Conservation (phyloP, 305 asterid species). For the Fraxinus sp. region DNA sequence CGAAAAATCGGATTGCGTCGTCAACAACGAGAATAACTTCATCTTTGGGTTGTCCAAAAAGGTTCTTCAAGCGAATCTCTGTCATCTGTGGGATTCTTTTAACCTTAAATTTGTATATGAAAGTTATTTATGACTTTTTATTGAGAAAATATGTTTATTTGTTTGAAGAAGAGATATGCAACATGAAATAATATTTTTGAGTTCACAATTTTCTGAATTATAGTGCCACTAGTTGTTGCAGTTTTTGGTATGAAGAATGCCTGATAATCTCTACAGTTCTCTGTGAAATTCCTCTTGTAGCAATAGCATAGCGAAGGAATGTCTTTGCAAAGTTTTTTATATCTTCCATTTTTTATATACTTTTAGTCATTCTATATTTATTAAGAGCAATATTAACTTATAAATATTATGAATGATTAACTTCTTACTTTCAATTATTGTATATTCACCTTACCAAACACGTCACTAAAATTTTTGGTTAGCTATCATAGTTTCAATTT, state of each 20-base stretch:
- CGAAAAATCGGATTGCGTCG: neutral
- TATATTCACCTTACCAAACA: neutral
- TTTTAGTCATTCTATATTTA: neutral
- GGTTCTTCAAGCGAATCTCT: neutral
- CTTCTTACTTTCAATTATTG: neutral
- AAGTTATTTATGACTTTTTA: neutral
- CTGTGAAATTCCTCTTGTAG: slow-evolving; percentile 7
- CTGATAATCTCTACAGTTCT: neutral
- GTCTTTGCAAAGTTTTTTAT: neutral
- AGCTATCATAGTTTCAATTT: no score
- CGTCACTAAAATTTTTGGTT: neutral
- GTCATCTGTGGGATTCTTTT: neutral
- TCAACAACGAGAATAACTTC: neutral
- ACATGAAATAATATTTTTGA: neutral
- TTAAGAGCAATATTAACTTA: neutral
- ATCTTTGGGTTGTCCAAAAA: neutral
- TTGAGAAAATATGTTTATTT: neutral
- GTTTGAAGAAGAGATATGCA: neutral
- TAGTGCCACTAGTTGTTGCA: slow-evolving; percentile 33
- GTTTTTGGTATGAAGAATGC: slow-evolving; percentile 36
- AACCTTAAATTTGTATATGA: slow-evolving; percentile 20
- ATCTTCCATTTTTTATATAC: slow-evolving; percentile 3
- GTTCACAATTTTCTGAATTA: neutral
- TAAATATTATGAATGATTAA: neutral
- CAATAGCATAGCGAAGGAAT: slow-evolving; percentile 18